Evolutionary conservation across 2,329 filamentous ascomycete species (phyloP).

Genomic region (Penicillium psychrosexuale): DNA sequence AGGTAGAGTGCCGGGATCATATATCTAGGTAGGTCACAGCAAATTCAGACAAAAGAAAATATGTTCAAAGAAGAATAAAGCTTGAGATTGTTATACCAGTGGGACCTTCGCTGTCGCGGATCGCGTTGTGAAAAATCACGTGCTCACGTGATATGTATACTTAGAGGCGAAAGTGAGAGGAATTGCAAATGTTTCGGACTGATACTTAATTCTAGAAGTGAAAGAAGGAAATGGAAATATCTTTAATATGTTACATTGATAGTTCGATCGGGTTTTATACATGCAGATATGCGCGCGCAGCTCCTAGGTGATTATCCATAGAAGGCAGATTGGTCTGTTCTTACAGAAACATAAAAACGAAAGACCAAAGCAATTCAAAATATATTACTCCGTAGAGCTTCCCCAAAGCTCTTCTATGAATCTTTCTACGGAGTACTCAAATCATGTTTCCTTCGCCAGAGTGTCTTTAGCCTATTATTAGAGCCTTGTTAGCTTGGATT

Average conservation of each 20-base stretch:
- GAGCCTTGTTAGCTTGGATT: neutral
- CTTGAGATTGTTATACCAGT: neutral
- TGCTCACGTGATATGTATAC: constrained; percentile 20
- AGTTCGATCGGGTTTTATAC: no score
- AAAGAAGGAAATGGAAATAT: neutral
- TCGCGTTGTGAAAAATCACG: constrained; percentile 14
- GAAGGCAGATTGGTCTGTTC: neutral
- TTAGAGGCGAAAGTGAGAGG: neutral
- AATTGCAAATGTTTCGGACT: no score
- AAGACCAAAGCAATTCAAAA: neutral
- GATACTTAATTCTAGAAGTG: no score
- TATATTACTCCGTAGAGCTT: neutral
- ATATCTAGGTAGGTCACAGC: neutral
- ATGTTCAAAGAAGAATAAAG: constrained; percentile 1
- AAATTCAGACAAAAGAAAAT: neutral
- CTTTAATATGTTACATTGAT: neutral
- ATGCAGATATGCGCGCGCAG: neutral
- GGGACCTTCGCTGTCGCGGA: constrained; percentile 6
- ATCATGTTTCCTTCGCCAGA: neutral
- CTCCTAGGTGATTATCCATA: neutral
- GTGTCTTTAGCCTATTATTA: neutral
- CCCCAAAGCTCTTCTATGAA: neutral
- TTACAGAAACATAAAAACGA: no score
- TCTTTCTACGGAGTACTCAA: neutral
- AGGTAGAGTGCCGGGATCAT: neutral